Evolutionary conservation across 2,329 filamentous ascomycete genomes (phyloP).

Genomic region (Aspergillus pseudoterreus): DNA sequence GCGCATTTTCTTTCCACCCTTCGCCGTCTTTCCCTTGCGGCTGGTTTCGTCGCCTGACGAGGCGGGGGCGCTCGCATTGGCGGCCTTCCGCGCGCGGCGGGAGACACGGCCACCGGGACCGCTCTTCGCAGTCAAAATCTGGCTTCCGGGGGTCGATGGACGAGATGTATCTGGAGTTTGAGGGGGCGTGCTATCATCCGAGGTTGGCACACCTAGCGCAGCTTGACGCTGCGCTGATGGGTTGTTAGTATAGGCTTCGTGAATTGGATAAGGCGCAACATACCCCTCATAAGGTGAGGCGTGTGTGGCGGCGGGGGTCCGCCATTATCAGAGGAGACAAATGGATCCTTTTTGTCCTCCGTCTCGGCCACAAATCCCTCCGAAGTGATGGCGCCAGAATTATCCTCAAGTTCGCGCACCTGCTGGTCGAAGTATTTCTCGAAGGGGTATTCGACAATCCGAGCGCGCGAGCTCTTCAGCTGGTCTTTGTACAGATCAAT

Average conservation of each 20-base stretch:
- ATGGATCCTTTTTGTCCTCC: constrained; percentile 47
- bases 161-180: constrained; percentile 73
- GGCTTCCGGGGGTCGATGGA: constrained; percentile 68
- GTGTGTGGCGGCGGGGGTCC: constrained; percentile 50
- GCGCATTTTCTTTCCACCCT: constrained; percentile 73
- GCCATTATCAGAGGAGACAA: constrained; percentile 47
- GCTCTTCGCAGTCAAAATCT: constrained; percentile 69
- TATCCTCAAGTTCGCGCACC: constrained; percentile 65
- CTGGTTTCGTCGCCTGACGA: constrained; percentile 82
- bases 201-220: constrained; percentile 44
- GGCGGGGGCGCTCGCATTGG: constrained; percentile 43
- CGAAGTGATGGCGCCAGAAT: constrained; percentile 38
- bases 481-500: constrained; percentile 85
- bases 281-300: constrained; percentile 51
- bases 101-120: constrained; percentile 75
- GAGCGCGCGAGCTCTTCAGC: constrained; percentile 74
- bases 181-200: constrained; percentile 66
- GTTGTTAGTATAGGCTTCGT: constrained; percentile 18
- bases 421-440: constrained; percentile 95
- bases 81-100: constrained; percentile 71
- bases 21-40: constrained; percentile 53
- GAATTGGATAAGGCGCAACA: constrained; percentile 1
- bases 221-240: constrained; percentile 41
- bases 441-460: constrained; percentile 77
- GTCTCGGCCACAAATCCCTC: constrained; percentile 40